phyloP scores from a whole-genome alignment of 352 stramenopile species.

The Phytophthora litchii region DNA sequence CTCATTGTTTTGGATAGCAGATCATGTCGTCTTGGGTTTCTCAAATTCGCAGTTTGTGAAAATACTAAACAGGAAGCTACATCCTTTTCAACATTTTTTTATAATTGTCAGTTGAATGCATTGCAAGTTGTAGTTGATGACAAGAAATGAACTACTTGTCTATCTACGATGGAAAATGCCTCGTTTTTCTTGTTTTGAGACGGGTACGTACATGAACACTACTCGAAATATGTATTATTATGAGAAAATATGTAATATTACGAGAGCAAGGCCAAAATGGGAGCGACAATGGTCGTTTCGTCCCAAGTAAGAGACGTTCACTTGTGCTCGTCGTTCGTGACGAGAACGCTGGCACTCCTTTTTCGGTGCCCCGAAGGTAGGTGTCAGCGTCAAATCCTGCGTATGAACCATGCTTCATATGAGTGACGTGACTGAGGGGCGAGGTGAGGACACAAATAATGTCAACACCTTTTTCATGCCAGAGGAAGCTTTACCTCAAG shows the following conservation, averaged over 20 bases:
- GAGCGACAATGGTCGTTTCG: not conserved
- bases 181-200: not conserved
- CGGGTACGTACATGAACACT: not conserved
- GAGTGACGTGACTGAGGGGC: conserved; percentile 29
- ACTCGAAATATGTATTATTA: no score
- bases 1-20: no score
- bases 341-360: conserved; percentile 7
- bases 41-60: no score
- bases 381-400: conserved; percentile 1
- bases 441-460: not conserved
- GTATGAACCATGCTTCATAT: conserved; percentile 21
- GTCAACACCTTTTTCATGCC: not conserved
- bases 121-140: no score
- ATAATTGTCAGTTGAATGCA: no score
- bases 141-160: not conserved
- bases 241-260: no score
- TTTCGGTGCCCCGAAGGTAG: conserved; percentile 6
- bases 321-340: not conserved
- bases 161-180: no score
- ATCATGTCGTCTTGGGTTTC: no score
- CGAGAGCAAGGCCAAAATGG: not conserved
- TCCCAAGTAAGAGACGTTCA: not conserved
- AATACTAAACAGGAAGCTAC: no score
- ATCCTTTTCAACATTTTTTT: no score
- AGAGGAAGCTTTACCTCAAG: not conserved